Evolutionary conservation across 2,329 filamentous ascomycete species (phyloP), one percentile per base, ranked within the genome.

Genomic region (Hymenoscyphus scutula): DNA sequence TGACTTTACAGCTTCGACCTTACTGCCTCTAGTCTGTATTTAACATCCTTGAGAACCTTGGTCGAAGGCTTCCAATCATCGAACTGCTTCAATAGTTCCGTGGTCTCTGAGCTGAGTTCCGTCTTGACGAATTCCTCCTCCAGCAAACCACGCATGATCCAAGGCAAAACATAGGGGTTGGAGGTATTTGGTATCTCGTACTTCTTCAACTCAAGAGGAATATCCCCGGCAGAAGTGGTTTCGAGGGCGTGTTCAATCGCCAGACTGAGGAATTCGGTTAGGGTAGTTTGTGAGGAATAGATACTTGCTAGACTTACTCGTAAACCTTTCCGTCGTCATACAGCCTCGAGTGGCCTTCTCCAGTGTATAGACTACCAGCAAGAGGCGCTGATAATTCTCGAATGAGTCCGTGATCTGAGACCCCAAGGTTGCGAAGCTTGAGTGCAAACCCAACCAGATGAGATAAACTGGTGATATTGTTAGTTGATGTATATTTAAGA

Each of bases 31-130:
- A 99, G 80, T 65, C 95, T 83, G 76, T 96, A 98, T 76, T 96
- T 96, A 55, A 99, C 93, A 76, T 99, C 95, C 77, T 95, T 97
- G 62, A 99, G 78, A 53, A 90, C 90, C 78, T 98, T 99, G 7
- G 88, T 96, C 0, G 81, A 83, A 0, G 95, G 95, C 73, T 90
- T 93, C 95, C 95, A 99, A 59, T 91, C 87, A 74, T 98, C 93
- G 76, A 98, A 99, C 75, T 96, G 87, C 64, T 81, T 81, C n/a
- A 99, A 79, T 58, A 99, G 76, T 72, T 92, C 85, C 64, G 85
- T 84, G 6, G 91, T 92, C 77, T 99, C 95, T 1, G 82, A 77
- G 34, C 85, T 85, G 19, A 96, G 78, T 73, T 96, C 90, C 25
- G 86, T 90, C 75, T 90, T 92, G 27, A 98, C 94, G 71, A 92